Conservation (phyloP, 805 yeast species). For the Hanseniaspora jakobsenii region DNA sequence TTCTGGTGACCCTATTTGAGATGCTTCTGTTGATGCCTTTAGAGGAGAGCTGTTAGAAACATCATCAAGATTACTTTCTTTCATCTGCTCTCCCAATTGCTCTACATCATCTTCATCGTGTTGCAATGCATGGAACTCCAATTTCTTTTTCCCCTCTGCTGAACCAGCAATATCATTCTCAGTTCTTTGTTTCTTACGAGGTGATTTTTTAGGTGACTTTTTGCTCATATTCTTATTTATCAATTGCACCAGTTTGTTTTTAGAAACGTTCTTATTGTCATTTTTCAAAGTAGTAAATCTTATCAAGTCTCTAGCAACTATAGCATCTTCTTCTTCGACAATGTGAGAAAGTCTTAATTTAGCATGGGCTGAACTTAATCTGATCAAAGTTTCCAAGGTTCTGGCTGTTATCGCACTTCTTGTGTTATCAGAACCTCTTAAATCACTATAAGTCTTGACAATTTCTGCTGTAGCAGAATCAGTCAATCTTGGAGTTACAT, state of each 20-base stretch:
- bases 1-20: no score
- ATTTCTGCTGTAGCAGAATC: slow-evolving; percentile 68
- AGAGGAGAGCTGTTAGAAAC: no score
- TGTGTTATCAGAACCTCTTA: slow-evolving; percentile 90
- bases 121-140: background rate
- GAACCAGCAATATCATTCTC: background rate
- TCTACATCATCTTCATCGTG: background rate
- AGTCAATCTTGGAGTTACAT: slow-evolving; percentile 70
- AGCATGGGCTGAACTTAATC: slow-evolving; percentile 92
- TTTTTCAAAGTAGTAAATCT: slow-evolving; percentile 64
- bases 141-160: background rate
- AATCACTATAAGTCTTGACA: slow-evolving; percentile 63
- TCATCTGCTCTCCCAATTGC: background rate
- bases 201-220: slow-evolving; percentile 27
- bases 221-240: slow-evolving; percentile 21
- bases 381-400: slow-evolving; percentile 86
- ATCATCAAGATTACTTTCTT: background rate
- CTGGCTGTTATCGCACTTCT: slow-evolving; percentile 81
- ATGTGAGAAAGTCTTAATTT: slow-evolving; percentile 75
- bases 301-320: slow-evolving; percentile 71
- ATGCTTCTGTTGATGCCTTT: no score
- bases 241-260: slow-evolving; percentile 18
- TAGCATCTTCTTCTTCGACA: slow-evolving; percentile 67
- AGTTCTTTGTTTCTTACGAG: slow-evolving; percentile 24
- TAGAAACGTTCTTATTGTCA: slow-evolving; percentile 20